These are phyloP conservation scores for Quercus glauca DNA, from an alignment of 306 rosid genomes.

Conservation along the genomic window DNA sequence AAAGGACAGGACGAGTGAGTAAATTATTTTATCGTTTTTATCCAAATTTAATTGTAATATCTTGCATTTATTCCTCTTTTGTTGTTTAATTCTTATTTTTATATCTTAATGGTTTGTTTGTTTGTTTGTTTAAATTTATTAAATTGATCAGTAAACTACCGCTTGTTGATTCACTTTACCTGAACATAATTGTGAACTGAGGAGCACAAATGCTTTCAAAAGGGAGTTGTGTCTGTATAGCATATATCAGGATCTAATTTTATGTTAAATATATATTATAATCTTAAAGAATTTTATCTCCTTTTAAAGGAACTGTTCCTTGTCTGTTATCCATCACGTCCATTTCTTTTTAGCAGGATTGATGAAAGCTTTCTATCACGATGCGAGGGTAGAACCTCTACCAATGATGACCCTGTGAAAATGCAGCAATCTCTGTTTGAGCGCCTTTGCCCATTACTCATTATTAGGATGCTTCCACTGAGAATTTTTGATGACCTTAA, in stretches of 20 bases:
- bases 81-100: neutral
- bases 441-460: conserved; percentile 85
- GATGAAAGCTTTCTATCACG: conserved; percentile 51
- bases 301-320: conserved; percentile 15
- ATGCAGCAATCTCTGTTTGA: conserved; percentile 69
- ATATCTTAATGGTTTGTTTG: neutral
- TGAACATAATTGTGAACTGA: neutral
- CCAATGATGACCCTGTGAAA: conserved; percentile 46
- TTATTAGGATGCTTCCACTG: conserved; percentile 87
- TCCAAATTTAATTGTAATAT: neutral
- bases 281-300: conserved; percentile 5
- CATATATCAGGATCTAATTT: neutral
- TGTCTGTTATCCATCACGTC: conserved; percentile 11
- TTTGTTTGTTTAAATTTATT: conserved; percentile 3
- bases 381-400: conserved; percentile 44
- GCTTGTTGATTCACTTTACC: neutral
- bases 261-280: neutral
- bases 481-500: conserved; percentile 64
- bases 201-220: conserved; percentile 1
- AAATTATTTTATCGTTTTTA: neutral
- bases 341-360: conserved; percentile 41
- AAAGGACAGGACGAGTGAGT: conserved; percentile 68
- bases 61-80: conserved; percentile 10
- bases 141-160: neutral
- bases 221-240: neutral